Base-by-base conservation (phyloP, 2,329 filamentous ascomycete species). In the Chaetomium globosum region DNA sequence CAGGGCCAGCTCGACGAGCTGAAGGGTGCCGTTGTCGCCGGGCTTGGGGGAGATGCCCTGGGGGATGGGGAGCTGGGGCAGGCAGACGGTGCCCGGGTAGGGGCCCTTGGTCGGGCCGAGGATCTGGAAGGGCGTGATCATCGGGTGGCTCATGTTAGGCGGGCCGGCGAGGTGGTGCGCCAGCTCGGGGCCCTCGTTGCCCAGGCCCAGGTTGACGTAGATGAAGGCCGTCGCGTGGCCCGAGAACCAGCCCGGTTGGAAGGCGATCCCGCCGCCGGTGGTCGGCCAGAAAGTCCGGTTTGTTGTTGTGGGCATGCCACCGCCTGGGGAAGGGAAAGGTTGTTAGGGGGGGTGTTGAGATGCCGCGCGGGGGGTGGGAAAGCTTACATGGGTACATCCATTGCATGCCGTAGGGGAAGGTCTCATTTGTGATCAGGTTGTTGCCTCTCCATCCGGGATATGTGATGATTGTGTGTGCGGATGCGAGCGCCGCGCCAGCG, bases 191-290 rank as follows among this genome's bases (percentile, higher is more conserved):
- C 85, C 86, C 10, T 84, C 82, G 39, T 84, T 92, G 69, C 91
- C 92, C 70, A 93, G 87, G 70, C 95, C 95, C 63, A 98, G 83
- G 80, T 98, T 98, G 79, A 98, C 82, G 80, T 96, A 97, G 75
- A 97, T 84, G 72, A 92, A 86, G 21, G 93, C 94, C 6, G 87
- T 89, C 43, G 85, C 77, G 77, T 98, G 95, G 69, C 95, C 95
- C 65, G 89, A 87, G 81, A 97, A 97, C 95, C 95, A 98, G 73
- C 94, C 95, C 0, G 95, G 95, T 75, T 98, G 94, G 73, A 97
- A 84, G 58, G 92, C 85, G 67, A 99, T 74, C n/a, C 93, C 92
- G 68, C 95, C 95, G 71, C 95, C 95, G 33, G 80, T 86, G 58
- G 92, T 84, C 19, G 95, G 93, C 95, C 95, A 98, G 80, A 89